These are phyloP conservation scores for Coccomyxa sp. DNA, from an alignment of 139 green algal species.

Conservation along the genomic window DNA sequence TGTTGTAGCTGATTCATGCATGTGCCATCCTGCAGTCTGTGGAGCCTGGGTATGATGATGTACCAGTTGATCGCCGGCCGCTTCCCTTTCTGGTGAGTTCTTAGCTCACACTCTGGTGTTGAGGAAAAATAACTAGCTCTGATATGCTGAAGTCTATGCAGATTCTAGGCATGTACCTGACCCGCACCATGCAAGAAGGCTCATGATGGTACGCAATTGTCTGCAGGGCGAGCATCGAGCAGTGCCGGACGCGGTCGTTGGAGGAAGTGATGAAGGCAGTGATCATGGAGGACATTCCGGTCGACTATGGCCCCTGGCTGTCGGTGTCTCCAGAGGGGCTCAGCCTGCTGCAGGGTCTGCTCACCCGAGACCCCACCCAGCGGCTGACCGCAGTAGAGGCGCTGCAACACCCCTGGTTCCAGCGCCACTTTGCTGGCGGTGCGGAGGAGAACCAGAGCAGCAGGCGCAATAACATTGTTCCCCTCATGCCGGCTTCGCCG, in stretches of 20 bases:
- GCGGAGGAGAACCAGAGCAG: background rate
- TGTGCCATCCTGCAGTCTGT: slow-evolving; percentile 32
- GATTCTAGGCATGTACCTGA: background rate
- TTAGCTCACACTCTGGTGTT: background rate
- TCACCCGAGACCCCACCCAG: slow-evolving; percentile 49
- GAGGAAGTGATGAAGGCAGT: slow-evolving; percentile 27
- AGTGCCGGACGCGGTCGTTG: slow-evolving; percentile 8
- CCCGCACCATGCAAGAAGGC: background rate
- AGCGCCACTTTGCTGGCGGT: background rate
- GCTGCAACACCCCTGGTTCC: slow-evolving; percentile 66
- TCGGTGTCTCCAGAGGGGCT: slow-evolving; percentile 9
- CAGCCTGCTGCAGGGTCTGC: slow-evolving; percentile 28
- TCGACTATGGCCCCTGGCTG: slow-evolving; percentile 8
- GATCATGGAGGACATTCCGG: slow-evolving; percentile 11
- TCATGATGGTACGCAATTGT: background rate
- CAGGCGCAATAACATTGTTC: slow-evolving; percentile 3
- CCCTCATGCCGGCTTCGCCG: background rate
- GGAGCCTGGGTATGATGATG: slow-evolving; percentile 56
- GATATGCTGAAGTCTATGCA: background rate
- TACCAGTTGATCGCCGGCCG: slow-evolving; percentile 50
- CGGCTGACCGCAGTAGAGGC: slow-evolving; percentile 59
- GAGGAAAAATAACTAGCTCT: slow-evolving; percentile 4
- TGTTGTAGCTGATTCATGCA: too few species aligned
- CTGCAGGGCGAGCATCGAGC: slow-evolving; percentile 19
- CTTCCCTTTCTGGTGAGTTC: slow-evolving; percentile 45